Percentiles rank a stretch among this genome's conserved stretches.
Evolutionary conservation across 1,284 basidiomycete species (phyloP).

Genomic region (Rhodotorula sp.): DNA sequence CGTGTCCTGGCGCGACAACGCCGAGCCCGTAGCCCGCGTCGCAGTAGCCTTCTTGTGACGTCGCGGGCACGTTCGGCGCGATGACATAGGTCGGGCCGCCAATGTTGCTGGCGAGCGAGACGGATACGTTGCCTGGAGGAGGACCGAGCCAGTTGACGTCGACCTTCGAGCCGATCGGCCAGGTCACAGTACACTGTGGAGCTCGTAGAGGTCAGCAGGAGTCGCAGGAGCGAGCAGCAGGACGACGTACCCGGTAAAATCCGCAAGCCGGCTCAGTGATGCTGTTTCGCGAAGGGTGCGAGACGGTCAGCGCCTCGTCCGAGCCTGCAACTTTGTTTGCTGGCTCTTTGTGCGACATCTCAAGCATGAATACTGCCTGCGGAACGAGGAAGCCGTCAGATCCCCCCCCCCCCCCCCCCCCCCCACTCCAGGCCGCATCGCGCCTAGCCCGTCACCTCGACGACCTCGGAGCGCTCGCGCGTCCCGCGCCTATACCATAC

Average conservation of each 20-base stretch:
- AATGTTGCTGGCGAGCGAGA: slow-evolving; percentile 30
- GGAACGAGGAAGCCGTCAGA: too few relatives aligned
- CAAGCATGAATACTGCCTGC: too few relatives aligned
- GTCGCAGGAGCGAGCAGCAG: too few relatives aligned
- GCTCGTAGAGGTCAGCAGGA: neutral
- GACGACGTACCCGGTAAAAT: slow-evolving; percentile 23
- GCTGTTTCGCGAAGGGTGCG: slow-evolving; percentile 2
- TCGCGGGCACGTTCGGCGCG: slow-evolving; percentile 15
- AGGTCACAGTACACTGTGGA: slow-evolving; percentile 33
- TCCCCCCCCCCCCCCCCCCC: too few relatives aligned
- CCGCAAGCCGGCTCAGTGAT: slow-evolving; percentile 38
- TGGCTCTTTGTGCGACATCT: too few relatives aligned
- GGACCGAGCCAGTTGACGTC: slow-evolving; percentile 42
- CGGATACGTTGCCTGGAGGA: slow-evolving; percentile 31
- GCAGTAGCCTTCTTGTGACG: slow-evolving; percentile 33
- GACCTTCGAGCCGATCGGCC: slow-evolving; percentile 32
- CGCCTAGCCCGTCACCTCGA: too few relatives aligned
- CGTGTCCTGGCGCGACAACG: slow-evolving; percentile 23
- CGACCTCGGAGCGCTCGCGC: neutral
- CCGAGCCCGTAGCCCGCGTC: slow-evolving; percentile 32
- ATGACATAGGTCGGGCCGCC: slow-evolving; percentile 36
- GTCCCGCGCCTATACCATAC: neutral
- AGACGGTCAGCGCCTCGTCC: neutral
- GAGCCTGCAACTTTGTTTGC: too few relatives aligned
- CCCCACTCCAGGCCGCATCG: too few relatives aligned